These are phyloP conservation scores for Hamigera avellanea DNA, from an alignment of 495 filamentous ascomycete genomes.

Conservation along the genomic window DNA sequence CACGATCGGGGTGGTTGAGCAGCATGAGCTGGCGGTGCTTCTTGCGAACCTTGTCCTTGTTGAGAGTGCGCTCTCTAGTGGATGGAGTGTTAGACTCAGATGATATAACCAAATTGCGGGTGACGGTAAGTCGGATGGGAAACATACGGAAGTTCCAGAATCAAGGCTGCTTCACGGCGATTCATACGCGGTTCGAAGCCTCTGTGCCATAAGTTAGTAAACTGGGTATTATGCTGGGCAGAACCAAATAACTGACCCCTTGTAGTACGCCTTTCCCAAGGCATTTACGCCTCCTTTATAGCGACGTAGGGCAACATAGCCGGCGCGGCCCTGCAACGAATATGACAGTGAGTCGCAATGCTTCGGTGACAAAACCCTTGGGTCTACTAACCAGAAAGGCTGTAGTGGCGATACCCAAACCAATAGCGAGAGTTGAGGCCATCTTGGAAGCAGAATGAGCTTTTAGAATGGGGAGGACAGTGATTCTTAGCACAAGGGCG, in stretches of 20 bases:
- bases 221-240: background rate
- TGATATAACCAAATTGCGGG: too few relatives aligned
- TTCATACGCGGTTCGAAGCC: slow-evolving; percentile 95
- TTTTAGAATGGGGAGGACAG: too few relatives aligned
- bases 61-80: slow-evolving; percentile 66
- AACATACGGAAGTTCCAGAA: slow-evolving; percentile 77
- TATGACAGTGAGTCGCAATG: slow-evolving; percentile 8
- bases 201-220: slow-evolving; percentile 17
- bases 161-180: slow-evolving; percentile 78
- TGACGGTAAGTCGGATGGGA: too few relatives aligned
- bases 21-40: slow-evolving; percentile 96
- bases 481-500: too few relatives aligned
- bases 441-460: slow-evolving; percentile 33
- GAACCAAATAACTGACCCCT: slow-evolving; percentile 42
- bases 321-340: slow-evolving; percentile 66
- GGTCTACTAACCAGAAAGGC: slow-evolving; percentile 57
- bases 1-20: slow-evolving; percentile 93
- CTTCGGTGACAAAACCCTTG: background rate
- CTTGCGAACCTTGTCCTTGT: slow-evolving; percentile 89
- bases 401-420: slow-evolving; percentile 65
- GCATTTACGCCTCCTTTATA: slow-evolving; percentile 64
- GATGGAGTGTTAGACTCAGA: background rate
- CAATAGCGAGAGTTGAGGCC: slow-evolving; percentile 65
- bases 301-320: slow-evolving; percentile 74
- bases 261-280: slow-evolving; percentile 88